Base-by-base conservation (phyloP, 2,329 filamentous ascomycete genomes). In the Daldinia sp. region DNA sequence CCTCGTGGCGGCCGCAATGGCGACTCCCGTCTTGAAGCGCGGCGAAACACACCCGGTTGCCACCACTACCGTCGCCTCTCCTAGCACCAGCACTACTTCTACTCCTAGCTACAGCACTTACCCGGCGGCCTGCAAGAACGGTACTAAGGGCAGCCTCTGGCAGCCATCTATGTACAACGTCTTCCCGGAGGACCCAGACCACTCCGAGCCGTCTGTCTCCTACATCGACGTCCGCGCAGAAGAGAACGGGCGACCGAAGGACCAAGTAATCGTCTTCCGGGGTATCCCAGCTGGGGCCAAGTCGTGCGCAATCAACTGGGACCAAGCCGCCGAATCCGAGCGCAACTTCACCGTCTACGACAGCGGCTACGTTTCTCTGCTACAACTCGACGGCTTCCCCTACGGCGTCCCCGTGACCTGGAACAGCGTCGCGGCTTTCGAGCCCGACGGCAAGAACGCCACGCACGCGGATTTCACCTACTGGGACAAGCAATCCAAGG, bases 321-420 rank as follows among this genome's bases (percentile, higher is more conserved):
- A 47, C 2, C 76, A 78, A 8, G 79, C 76, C 6, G 75, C 73
- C 6, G 74, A 68, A 57, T 75, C 71, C 55, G 73, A 76, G 37
- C 79, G 75, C 61, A 73, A 72, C 49, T 78, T 80, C 61, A 73
- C 74, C 60, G 77, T 79, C 60, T 66, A 71, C 11, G 70, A 70
- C 27, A 72, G 67, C 32, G 76, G 73, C 1, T 58, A 72, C 13
- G 32, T 72, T 0, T 39, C 59, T 1, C 54, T 70, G 17, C 64
- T 56, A 21, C 74, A 68, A 19, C 67, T 77, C 1, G 61, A 69
- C 10, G 69, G 71, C 9, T 66, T 74, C 39, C 72, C 72, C 2
- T 29, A 53, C 51, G 21, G 58, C 3, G 17, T 57, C 23, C 61
- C 63, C 21, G 64, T 76, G 13, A 71, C 68, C 3, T 70, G 67